Percentiles rank a stretch among this genome's conserved stretches.
Evolutionary conservation across 192 early-diverging fungal genomes (phyloP).

Genomic region (Podila verticillata): DNA sequence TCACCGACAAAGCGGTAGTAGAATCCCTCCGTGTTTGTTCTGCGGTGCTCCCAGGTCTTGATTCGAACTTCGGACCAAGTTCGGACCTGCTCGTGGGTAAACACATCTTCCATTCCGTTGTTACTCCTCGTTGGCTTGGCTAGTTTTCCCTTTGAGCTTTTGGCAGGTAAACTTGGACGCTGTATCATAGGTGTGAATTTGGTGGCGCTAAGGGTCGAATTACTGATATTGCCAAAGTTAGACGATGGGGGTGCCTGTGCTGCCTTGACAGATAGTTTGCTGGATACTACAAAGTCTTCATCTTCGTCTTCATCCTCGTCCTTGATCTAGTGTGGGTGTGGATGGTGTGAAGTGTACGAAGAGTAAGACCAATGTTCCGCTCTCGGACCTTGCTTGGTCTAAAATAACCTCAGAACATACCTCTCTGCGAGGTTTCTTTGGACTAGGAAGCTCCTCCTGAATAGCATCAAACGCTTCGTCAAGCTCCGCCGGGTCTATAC

Average conservation of each 20-base stretch:
- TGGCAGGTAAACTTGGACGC: background rate
- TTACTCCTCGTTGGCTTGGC: conserved; percentile 18
- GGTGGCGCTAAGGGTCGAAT: background rate
- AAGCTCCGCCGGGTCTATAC: conserved; percentile 19
- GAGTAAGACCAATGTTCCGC: background rate
- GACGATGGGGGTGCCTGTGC: too few relatives aligned
- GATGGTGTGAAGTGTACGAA: background rate
- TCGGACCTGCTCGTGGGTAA: conserved; percentile 52
- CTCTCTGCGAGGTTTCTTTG: conserved; percentile 38
- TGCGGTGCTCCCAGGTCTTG: conserved; percentile 59
- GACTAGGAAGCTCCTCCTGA: conserved; percentile 12
- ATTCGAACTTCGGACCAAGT: conserved; percentile 59
- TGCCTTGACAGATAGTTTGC: background rate
- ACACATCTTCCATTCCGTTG: conserved; percentile 56
- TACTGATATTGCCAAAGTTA: background rate
- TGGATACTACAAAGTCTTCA: background rate
- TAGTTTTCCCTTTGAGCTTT: conserved; percentile 7
- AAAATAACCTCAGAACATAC: background rate
- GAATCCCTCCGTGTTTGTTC: conserved; percentile 59
- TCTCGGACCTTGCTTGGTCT: background rate
- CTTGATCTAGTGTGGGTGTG: background rate
- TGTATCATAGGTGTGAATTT: background rate
- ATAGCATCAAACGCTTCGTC: conserved; percentile 6
- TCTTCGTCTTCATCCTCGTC: background rate
- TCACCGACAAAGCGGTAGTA: conserved; percentile 67